phyloP scores from a whole-genome alignment of 768 basidiomycete genomes.

The Agrocybe praecox region DNA sequence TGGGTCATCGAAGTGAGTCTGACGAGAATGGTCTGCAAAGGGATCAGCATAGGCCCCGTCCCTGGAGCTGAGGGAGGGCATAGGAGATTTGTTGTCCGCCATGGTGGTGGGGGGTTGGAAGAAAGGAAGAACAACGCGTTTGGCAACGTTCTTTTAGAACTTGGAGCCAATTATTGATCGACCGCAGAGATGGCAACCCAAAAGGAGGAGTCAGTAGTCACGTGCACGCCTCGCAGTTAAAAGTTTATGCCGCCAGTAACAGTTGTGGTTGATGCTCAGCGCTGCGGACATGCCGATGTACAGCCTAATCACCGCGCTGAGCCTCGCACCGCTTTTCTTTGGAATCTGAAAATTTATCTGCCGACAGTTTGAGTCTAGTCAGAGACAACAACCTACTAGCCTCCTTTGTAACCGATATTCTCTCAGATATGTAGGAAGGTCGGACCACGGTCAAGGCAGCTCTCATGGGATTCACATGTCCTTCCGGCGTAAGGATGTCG shows the following conservation, averaged over 20 bases:
- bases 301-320: background rate
- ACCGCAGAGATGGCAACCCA: constrained; percentile 8
- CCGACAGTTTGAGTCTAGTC: background rate
- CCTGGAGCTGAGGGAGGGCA: constrained; percentile 35
- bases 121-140: constrained; percentile 10
- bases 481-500: background rate
- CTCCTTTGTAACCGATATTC: background rate
- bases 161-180: background rate
- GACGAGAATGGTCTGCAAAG: constrained; percentile 64
- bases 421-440: too few relatives aligned
- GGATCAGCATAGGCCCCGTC: constrained; percentile 58
- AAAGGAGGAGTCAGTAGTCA: background rate
- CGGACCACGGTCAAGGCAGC: too few relatives aligned
- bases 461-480: background rate
- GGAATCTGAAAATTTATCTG: too few relatives aligned
- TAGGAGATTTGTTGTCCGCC: constrained; percentile 41
- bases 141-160: constrained; percentile 2
- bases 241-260: background rate
- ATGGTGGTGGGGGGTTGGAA: constrained; percentile 26
- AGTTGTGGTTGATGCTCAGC: too few relatives aligned
- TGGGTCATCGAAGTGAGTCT: constrained; percentile 63
- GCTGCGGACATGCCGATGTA: background rate
- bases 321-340: background rate
- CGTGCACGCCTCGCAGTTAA: background rate
- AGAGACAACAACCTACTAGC: background rate